Base-by-base conservation (phyloP, 2,329 filamentous ascomycete species). In the Balansia obtecta region DNA sequence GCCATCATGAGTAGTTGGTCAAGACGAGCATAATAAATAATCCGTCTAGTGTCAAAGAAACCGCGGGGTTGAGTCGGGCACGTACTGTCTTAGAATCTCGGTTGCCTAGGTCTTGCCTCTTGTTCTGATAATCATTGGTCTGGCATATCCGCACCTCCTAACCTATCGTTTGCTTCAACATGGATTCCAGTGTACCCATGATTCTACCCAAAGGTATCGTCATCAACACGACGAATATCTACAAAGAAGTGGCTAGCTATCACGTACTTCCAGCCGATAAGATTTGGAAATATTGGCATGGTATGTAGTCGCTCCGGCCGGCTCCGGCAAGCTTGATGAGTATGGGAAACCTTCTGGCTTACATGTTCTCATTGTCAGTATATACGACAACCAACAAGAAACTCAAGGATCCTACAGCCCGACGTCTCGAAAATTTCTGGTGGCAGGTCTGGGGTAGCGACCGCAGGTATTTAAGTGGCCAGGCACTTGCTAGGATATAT, bases 391-490 rank as follows among this genome's bases (percentile, higher is more conserved):
- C 77, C 15, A 75, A 76, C 54, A 75, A 76, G 57, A 73, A 72
- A 56, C 70, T 82, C 33, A 70, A 73, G 52, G 79, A 83, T 56
- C 79, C 79, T n/a, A 82, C 77, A 3, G 77, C 79, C 30, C 75
- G 74, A 52, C 76, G 80, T 16, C 65, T 82, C 18, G 79, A 83
- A 59, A 79, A 82, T 57, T 81, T 82, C 56, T 83, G 79, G 79
- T 82, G 78, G 74, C 79, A 82, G 58, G 76, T 83, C 49, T 78
- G 77, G 72, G 78, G 79, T 34, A 82, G 80, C 56, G 68, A 80
- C 54, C 68, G 74, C 30, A 70, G 74, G 34, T 61, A 70, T 49
- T 67, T 82, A 45, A 74, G 75, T 45, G 79, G 76, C 39, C 67
- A 66, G 34, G 70, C 71, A 12, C 67, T 83, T 44, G 78, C 80